phyloP scores from a whole-genome alignment of 306 rosid species.

The Fragaria ananassa region DNA sequence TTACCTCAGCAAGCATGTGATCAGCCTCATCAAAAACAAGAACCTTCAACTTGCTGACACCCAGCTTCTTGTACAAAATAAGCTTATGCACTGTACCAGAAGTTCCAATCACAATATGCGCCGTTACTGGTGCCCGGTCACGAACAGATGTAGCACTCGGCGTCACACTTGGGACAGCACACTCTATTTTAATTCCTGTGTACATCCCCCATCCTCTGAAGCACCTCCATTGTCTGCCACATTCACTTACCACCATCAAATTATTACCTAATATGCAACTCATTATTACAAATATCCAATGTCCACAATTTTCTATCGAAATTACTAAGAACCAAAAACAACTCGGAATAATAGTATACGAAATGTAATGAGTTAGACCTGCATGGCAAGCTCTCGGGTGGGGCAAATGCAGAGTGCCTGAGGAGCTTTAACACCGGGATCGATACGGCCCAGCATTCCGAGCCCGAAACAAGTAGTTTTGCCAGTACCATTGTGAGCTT shows the following conservation, averaged over 20 bases:
- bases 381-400: constrained; percentile 77
- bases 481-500: constrained; percentile 87
- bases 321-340: too few species aligned
- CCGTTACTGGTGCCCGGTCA: constrained; percentile 43
- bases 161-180: constrained; percentile 51
- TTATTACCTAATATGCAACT: not conserved
- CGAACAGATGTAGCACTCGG: constrained; percentile 27
- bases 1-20: constrained; percentile 62
- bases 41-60: constrained; percentile 40
- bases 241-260: not conserved
- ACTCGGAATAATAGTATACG: not conserved
- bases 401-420: constrained; percentile 89
- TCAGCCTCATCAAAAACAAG: constrained; percentile 85
- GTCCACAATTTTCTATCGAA: not conserved
- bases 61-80: constrained; percentile 47
- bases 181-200: constrained; percentile 50
- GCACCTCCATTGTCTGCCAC: constrained; percentile 49
- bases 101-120: constrained; percentile 72
- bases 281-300: not conserved
- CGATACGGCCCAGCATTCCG: constrained; percentile 80
- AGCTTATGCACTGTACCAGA: constrained; percentile 60
- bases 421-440: constrained; percentile 56
- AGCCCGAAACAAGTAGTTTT: constrained; percentile 87
- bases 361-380: constrained; percentile 34
- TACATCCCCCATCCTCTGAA: constrained; percentile 59